Base-by-base conservation (phyloP, 495 filamentous ascomycete species). In the Penicillium macrosclerotiorum region DNA sequence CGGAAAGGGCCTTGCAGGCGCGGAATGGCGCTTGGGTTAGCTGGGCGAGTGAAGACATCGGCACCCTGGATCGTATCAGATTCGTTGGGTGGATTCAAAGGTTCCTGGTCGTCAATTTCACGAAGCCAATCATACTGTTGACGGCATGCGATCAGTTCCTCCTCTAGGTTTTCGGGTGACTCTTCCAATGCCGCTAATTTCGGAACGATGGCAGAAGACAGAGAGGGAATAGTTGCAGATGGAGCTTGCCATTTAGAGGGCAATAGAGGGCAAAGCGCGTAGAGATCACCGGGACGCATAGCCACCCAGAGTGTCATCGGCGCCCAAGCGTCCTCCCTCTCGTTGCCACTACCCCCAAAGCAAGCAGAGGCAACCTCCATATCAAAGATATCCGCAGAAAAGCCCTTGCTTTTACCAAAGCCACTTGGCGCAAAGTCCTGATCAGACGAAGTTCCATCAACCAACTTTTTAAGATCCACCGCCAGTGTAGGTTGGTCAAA, bases 261-360 rank as follows among this genome's bases (percentile, higher is more conserved):
- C 20, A 96, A 67, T 4, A 95, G 75, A 8, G 90, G 90, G 62
- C 90, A 95, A n/a, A 96, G 68, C 6, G 89, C 88, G 53, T 96
- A 95, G 6, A 95, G 77, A 54, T 94, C 90, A 4, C 90, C 90
- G 19, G 86, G 85, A 25, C 73, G 76, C 89, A 95, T 96, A 12
- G 87, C 89, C 33, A 95, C 68, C 89, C 89, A 96, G 13, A 96
- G 69, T 2, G 90, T 94, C 89, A 93, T 95, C 11, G 88, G 75
- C 5, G 87, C 84, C 90, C 90, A 96, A 22, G 84, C 84, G 54
- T 88, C 81, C 39, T 90, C 88, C 22, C 67, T 74, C 26, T 72
- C 71, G 19, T 58, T 67, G 22, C 82, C 84, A 41, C 70, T 81
- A 14, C 82, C 82, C 0, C 84, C 86, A 65, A 96, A 95, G 56